Percentiles rank a stretch among this genome's conserved stretches.
Conservation (phyloP, 176 grass and related monocot genomes). For the Musa beccarii region DNA sequence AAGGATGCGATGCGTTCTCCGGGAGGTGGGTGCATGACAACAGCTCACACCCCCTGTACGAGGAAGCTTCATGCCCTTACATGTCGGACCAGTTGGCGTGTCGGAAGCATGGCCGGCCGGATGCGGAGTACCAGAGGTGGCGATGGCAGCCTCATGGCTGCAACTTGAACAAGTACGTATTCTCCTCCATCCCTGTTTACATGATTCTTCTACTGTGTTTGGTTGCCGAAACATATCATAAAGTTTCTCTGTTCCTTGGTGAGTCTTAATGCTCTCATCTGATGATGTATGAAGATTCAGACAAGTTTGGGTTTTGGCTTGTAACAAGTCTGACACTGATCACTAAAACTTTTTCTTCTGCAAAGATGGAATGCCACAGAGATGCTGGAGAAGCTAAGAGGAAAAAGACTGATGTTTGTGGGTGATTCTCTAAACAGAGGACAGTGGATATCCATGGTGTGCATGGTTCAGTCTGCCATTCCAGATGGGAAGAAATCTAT, state of each 20-base stretch:
- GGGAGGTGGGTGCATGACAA: constrained; percentile 19
- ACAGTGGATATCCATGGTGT: constrained; percentile 25
- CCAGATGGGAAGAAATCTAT: constrained; percentile 7
- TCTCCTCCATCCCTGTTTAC: background rate
- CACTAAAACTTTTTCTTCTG: background rate
- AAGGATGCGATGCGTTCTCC: constrained; percentile 5
- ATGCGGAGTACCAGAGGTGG: constrained; percentile 19
- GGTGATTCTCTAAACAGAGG: constrained; percentile 20
- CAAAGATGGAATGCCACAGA: constrained; percentile 16
- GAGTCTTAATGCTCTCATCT: no score
- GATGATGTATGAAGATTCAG: no score
- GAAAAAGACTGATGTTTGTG: constrained; percentile 20
- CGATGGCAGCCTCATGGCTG: constrained; percentile 20
- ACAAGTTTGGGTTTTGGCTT: no score
- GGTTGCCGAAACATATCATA: no score
- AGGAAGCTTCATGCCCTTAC: constrained; percentile 7
- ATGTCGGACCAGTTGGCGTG: constrained; percentile 20
- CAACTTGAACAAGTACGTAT: constrained; percentile 8
- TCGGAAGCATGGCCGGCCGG: constrained; percentile 13
- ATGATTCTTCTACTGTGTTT: background rate
- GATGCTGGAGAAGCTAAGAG: constrained; percentile 19
- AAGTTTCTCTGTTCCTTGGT: no score
- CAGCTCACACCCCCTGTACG: constrained; percentile 3
- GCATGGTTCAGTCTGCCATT: constrained; percentile 13
- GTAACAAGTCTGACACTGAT: no score